Evolutionary conservation across 768 basidiomycete genomes (phyloP), one percentile per base, ranked within the genome.

Genomic region (Suillus clintonianus): DNA sequence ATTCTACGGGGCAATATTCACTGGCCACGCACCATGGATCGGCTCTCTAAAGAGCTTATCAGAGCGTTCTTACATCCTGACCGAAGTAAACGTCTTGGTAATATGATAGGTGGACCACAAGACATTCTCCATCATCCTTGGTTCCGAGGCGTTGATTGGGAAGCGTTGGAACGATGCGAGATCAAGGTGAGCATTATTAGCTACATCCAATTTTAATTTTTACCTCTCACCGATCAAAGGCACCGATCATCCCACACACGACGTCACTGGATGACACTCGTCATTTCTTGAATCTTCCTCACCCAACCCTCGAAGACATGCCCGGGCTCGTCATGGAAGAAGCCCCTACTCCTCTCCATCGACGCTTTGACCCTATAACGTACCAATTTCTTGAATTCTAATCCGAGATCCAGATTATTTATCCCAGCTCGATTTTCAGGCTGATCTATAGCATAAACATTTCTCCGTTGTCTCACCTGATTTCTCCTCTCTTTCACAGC

Each of bases 91-190:
- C 86, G 97, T 47, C 79, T 98, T 30, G 97, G 97, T 8, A 98
- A 99, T 74, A 86, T 98, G 79, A 90, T 89, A 48, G 93, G 94
- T 42, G 97, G 95, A 5, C 88, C 95, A 5, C 88, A 93, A 67
- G 97, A 97, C 77, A 87, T 99, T 43, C 84, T 96, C 67, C 86
- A 89, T 60, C 96, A 99, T 75, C 86, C 92, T 0, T 99, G 96
- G 96, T 98, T 98, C 81, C 84, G 89, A 73, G 95, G 95, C 15
- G 95, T 97, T 41, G 94, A 96, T 71, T 97, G 95, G 95, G 88
- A 86, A 64, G 91, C 92, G 3, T 78, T 97, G 47, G 92, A 94
- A 73, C 85, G 90, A 41, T 86, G 91, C 61, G 91, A 95, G 76
- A 96, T 97, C 63, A 86, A 89, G 71, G 94, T 94, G 68, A 51